Conservation (phyloP, 148 eudicot species). For the Amaranthus palmeri region DNA sequence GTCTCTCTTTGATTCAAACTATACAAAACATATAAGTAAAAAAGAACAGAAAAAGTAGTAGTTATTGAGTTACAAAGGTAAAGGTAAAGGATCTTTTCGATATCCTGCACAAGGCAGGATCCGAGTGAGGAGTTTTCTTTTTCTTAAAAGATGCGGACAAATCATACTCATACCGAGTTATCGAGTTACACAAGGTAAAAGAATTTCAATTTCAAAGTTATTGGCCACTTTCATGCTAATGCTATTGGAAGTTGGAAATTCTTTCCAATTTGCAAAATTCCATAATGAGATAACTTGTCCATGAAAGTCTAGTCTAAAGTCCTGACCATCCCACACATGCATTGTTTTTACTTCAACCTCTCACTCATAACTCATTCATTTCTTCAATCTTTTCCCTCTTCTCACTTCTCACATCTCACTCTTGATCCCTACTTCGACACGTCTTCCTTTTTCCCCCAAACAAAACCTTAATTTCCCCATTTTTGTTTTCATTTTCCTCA, state of each 20-base stretch:
- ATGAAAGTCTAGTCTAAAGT: background rate
- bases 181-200: too few relatives aligned
- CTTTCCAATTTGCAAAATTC: background rate
- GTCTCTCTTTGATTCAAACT: too few relatives aligned
- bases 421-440: slow-evolving; percentile 36
- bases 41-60: too few relatives aligned
- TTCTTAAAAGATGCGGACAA: too few relatives aligned
- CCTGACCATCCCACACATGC: slow-evolving; percentile 31
- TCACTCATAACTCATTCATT: background rate
- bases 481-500: background rate
- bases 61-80: too few relatives aligned
- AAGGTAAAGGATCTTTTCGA: too few relatives aligned
- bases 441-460: slow-evolving; percentile 10
- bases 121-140: too few relatives aligned
- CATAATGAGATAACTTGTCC: background rate
- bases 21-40: too few relatives aligned
- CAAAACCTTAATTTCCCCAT: background rate
- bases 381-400: slow-evolving; percentile 8
- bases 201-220: too few relatives aligned
- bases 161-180: too few relatives aligned
- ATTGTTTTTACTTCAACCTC: slow-evolving; percentile 3
- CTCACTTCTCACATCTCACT: slow-evolving; percentile 11
- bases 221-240: too few relatives aligned
- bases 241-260: background rate
- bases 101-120: too few relatives aligned